Base-by-base conservation (phyloP, 805 yeast species). In the Sugiyamaella floridensis region DNA sequence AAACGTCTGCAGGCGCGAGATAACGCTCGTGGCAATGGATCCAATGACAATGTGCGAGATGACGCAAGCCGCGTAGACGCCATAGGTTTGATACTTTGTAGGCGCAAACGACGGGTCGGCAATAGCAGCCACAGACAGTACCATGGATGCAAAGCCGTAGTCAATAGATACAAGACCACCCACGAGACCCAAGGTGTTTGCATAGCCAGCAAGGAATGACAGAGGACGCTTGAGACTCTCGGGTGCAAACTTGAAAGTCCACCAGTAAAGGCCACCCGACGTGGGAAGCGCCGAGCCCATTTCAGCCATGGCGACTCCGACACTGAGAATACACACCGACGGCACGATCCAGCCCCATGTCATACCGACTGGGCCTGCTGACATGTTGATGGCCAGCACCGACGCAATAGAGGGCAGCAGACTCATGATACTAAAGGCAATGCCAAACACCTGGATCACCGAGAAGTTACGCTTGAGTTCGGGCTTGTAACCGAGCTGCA, bases 321-420 rank as follows among this genome's bases (percentile, higher is more conserved):
- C 76, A 9, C 73, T 62, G 51, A 82, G 62, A 52, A 84, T 81
- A 59, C 82, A 79, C 10, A 72, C 54, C 4, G 81, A 75, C 34
- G 86, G 75, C 14, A 80, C 61, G 46, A 81, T 66, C 90, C 92
- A 85, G 47, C 87, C 85, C 90, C 90, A 85, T 2, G 83, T 72
- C 52, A 82, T 73, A 4, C 83, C 80, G 9, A 76, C 80, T 0
- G 86, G 81, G 3, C 89, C 89, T 0, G 84, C 80, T 32, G 77
- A 67, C 12, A 84, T 69, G 16, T 84, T 83, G 47, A 73, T 71
- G 9, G 71, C 71, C 32, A 82, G 62, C 29, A 76, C 73, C 2
- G 86, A 77, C 0, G 86, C 78, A 48, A 83, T 79, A 11, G 84
- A 77, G 8, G 71, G 72, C 43, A 83, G 69, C 47, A 84, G 67